Evolutionary conservation across 306 rosid genomes (phyloP).

Genomic region (Heteromeles arbutifolia): DNA sequence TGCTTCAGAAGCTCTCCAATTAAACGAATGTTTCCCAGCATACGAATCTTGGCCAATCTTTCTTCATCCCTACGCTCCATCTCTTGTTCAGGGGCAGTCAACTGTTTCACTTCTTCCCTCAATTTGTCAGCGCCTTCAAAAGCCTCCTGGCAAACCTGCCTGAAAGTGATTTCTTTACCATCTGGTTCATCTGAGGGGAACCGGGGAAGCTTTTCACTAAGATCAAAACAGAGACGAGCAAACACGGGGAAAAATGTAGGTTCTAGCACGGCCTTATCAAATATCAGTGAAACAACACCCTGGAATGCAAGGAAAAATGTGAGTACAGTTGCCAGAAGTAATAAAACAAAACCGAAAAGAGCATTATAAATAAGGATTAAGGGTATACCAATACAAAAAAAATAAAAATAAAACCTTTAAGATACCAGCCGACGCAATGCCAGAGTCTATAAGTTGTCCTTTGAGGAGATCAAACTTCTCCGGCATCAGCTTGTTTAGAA

Average conservation of each 20-base stretch:
- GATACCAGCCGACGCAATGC: conserved; percentile 92
- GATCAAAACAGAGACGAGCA: conserved; percentile 79
- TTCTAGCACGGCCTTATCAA: conserved; percentile 95
- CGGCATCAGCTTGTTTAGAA: conserved; percentile 94
- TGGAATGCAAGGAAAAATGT: conserved; percentile 38
- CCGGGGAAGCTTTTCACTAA: conserved; percentile 72
- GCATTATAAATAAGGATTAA: not conserved
- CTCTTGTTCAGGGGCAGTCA: conserved; percentile 90
- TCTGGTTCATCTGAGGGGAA: conserved; percentile 88
- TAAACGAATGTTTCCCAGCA: conserved; percentile 87
- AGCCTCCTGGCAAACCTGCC: conserved; percentile 92
- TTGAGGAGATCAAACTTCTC: conserved; percentile 96
- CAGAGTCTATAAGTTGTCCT: conserved; percentile 88
- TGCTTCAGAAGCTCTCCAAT: conserved; percentile 98
- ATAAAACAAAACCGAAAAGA: conserved; percentile 1
- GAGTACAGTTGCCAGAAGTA: conserved; percentile 10
- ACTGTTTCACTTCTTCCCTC: conserved; percentile 76
- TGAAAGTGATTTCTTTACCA: conserved; percentile 83
- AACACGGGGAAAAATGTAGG: conserved; percentile 99
- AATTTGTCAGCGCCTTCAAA: conserved; percentile 85
- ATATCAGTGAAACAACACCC: conserved; percentile 80
- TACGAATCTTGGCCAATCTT: conserved; percentile 70
- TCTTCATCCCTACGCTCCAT: conserved; percentile 78
- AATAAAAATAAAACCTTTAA: conserved; percentile 41
- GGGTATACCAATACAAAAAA: not conserved